Evolutionary conservation across 176 grass and related monocot species (phyloP).

Genomic region (Echinochloa phyllopogon): DNA sequence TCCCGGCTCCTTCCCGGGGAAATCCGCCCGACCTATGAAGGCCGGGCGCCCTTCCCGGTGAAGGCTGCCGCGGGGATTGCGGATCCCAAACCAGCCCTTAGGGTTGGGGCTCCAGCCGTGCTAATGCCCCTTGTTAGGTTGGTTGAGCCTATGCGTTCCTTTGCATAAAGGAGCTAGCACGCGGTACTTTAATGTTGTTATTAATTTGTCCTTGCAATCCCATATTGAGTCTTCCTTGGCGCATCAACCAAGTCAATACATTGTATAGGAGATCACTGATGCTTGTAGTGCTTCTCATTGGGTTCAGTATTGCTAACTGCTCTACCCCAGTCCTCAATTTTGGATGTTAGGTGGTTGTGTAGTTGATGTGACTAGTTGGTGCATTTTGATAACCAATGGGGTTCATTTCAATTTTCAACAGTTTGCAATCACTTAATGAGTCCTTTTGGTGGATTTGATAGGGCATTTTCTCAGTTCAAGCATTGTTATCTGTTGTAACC

Average conservation of each 20-base stretch:
- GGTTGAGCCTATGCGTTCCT: background rate
- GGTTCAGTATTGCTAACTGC: background rate
- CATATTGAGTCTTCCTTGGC: background rate
- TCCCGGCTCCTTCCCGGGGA: too few relatives aligned
- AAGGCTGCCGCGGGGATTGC: too few relatives aligned
- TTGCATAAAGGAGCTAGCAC: background rate
- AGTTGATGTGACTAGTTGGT: background rate
- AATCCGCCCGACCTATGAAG: too few relatives aligned
- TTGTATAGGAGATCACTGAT: background rate
- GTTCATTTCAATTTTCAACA: background rate
- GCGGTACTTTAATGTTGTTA: background rate
- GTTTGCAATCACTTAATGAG: too few relatives aligned
- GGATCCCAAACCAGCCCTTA: too few relatives aligned
- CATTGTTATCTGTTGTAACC: background rate
- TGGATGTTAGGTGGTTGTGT: background rate
- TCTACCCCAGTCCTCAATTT: background rate
- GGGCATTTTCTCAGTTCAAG: background rate
- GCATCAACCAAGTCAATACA: background rate
- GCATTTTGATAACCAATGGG: background rate
- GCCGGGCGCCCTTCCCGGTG: too few relatives aligned
- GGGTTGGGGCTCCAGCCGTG: background rate
- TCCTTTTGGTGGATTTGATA: too few relatives aligned
- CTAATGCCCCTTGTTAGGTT: background rate
- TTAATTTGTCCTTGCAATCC: background rate
- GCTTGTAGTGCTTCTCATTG: background rate